Evolutionary conservation across 1,139 yeast species (phyloP).

Genomic region (Casaregolazyma lundiana): DNA sequence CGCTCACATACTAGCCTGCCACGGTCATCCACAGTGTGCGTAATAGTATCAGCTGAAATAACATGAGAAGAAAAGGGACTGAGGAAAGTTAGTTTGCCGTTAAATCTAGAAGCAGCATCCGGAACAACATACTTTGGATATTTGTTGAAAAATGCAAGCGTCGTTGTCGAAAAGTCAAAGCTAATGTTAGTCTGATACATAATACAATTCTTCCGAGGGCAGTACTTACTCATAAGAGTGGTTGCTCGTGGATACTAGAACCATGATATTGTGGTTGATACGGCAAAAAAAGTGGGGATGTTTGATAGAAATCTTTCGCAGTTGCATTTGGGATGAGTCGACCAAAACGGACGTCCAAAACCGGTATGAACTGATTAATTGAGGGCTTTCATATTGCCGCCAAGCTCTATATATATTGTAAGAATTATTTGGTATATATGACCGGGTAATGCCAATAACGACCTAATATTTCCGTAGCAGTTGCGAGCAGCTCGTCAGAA

Average conservation of each 20-base stretch:
- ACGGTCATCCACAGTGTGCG: conserved; percentile 49
- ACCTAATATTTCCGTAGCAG: too few species aligned
- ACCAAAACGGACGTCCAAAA: too few species aligned
- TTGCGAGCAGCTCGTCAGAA: too few species aligned
- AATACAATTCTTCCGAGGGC: background rate
- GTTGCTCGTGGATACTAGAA: conserved; percentile 10
- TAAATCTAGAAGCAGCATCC: background rate
- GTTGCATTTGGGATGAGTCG: too few species aligned
- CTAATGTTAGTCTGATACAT: conserved; percentile 12
- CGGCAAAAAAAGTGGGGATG: too few species aligned
- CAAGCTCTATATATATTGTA: too few species aligned
- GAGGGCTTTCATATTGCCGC: too few species aligned
- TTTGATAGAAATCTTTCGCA: too few species aligned
- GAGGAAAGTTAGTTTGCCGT: conserved; percentile 5
- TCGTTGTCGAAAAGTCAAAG: conserved; percentile 25
- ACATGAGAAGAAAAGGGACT: conserved; percentile 85
- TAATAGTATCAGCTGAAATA: conserved; percentile 73
- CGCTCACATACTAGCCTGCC: conserved; percentile 73
- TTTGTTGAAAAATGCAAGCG: conserved; percentile 27
- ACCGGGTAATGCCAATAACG: too few species aligned
- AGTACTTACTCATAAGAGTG: conserved; percentile 13
- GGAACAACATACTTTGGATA: conserved; percentile 25
- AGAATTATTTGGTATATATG: too few species aligned
- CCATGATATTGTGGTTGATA: conserved; percentile 9
- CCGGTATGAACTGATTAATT: too few species aligned